phyloP scores from a whole-genome alignment of 2,329 filamentous ascomycete genomes.

The Fusarium sulawesiense region DNA sequence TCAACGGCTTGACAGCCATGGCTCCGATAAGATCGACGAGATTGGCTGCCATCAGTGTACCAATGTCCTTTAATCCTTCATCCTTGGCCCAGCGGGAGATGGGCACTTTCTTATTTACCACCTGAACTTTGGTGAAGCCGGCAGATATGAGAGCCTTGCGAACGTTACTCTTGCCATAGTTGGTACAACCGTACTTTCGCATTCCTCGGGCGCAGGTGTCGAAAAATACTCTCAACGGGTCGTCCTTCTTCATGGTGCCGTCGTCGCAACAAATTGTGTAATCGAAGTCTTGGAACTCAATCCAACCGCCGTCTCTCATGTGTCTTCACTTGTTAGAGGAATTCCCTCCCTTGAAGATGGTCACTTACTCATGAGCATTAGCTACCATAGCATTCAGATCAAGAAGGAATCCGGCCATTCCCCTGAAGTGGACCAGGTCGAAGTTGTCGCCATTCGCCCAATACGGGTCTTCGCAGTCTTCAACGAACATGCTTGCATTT shows the following conservation, averaged over 20 bases:
- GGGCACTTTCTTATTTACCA: conserved; percentile 58
- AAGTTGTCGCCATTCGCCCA: conserved; percentile 66
- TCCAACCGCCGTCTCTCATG: conserved; percentile 61
- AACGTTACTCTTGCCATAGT: conserved; percentile 51
- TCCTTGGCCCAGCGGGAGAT: conserved; percentile 59
- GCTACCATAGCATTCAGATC: conserved; percentile 61
- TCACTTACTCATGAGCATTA: conserved; percentile 51
- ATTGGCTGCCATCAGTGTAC: conserved; percentile 58
- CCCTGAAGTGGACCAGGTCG: conserved; percentile 66
- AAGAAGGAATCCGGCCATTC: conserved; percentile 62
- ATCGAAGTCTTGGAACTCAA: conserved; percentile 62
- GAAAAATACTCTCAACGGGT: conserved; percentile 52
- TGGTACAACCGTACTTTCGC: conserved; percentile 54
- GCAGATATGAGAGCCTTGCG: conserved; percentile 52
- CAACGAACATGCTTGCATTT: conserved; percentile 71
- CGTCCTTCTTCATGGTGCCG: conserved; percentile 55
- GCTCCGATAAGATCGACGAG: conserved; percentile 57
- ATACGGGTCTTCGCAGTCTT: conserved; percentile 68
- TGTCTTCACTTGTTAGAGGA: conserved; percentile 48
- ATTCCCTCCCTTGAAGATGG: neutral
- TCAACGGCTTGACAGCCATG: conserved; percentile 56
- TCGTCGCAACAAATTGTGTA: conserved; percentile 57
- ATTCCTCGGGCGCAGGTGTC: conserved; percentile 50
- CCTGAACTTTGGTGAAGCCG: conserved; percentile 59
- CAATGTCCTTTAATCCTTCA: conserved; percentile 54